Evolutionary conservation across 1,284 basidiomycete genomes (phyloP), one percentile per base, ranked within the genome.

Genomic region (Malassezia restricta): DNA sequence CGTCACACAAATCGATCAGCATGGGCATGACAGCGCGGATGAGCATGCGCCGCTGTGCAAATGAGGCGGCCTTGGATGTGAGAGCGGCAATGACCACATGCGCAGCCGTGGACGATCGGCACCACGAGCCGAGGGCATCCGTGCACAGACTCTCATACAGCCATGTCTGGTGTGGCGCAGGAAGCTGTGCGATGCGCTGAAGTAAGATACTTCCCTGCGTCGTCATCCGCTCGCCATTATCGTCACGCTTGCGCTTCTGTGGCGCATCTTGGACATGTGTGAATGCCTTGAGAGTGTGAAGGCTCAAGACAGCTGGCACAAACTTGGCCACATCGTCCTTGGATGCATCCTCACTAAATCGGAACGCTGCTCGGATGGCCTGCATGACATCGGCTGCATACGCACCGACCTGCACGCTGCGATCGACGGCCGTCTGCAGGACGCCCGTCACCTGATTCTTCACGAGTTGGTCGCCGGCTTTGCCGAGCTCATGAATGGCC

Each of bases 151-250:
- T 49, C 31, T 35, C 40, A 41, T 38, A 63, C 40, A 53, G 45
- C 29, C 27, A 41, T 28, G 55, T 41, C 30, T 53, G 54, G 15
- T 37, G 33, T 8, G 68, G 61, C 4, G 56, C 39, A 2, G 55
- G 54, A 11, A 71, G 54, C 8, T 54, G 56, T 0, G 58, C 43
- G 0, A 71, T 47, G 6, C 61, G 47, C 43, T 73, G 70, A 7
- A 71, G 57, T 0, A 71, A 48, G 9, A 73, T 38, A 41, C 65
- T 68, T 8, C 68, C 65, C 39, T 68, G 67, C 15, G 63, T 51
- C 0, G 59, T 65, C 6, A 49, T 42, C 44, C 57, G 53, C 14
- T 47, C 49, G 47, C 56, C 43, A 20, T 11, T 8, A 43, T 56
- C 7, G 32, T 30, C 24, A 24, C 43, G 40, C 49, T 62, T 59